Evolutionary conservation across 768 basidiomycete species (phyloP).

Genomic region (Hygrocybe coccinea): DNA sequence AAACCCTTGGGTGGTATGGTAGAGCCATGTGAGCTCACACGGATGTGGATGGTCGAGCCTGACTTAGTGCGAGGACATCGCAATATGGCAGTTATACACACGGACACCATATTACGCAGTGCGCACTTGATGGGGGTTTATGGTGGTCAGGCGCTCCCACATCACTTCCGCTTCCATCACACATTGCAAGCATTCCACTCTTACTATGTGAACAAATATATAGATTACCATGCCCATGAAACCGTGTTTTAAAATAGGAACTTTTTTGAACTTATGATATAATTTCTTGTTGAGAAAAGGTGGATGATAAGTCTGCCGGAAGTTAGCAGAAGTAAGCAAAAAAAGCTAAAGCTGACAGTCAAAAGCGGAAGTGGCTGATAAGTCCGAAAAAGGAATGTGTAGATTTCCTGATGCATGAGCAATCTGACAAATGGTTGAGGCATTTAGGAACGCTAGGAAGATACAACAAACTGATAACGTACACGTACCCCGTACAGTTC

Average conservation of each 20-base stretch:
- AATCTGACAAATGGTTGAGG: too few species aligned
- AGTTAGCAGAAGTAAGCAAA: too few species aligned
- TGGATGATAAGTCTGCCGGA: too few species aligned
- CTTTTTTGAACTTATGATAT: too few species aligned
- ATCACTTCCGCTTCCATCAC: slow-evolving; percentile 15
- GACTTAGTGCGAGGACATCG: slow-evolving; percentile 16
- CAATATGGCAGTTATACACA: slow-evolving; percentile 21
- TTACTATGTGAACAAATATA: slow-evolving; percentile 14
- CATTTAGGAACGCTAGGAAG: too few species aligned
- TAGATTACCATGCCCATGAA: too few species aligned
- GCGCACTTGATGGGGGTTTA: slow-evolving; percentile 31
- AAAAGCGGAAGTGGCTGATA: too few species aligned
- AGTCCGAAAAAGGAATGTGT: not conserved
- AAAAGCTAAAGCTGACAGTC: too few species aligned
- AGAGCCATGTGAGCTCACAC: slow-evolving; percentile 8
- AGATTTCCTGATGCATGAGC: slow-evolving; percentile 9
- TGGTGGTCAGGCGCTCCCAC: slow-evolving; percentile 17
- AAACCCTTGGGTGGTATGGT: slow-evolving; percentile 11
- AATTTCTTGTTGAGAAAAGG: too few species aligned
- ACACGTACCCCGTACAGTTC: too few species aligned
- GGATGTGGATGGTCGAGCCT: slow-evolving; percentile 27
- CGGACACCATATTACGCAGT: slow-evolving; percentile 28
- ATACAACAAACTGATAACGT: too few species aligned
- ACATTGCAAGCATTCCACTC: slow-evolving; percentile 21
- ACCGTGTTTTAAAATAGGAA: too few species aligned